These are phyloP conservation scores for Neonothopanus nambi DNA, from an alignment of 1,284 basidiomycete species.

Conservation along the genomic window DNA sequence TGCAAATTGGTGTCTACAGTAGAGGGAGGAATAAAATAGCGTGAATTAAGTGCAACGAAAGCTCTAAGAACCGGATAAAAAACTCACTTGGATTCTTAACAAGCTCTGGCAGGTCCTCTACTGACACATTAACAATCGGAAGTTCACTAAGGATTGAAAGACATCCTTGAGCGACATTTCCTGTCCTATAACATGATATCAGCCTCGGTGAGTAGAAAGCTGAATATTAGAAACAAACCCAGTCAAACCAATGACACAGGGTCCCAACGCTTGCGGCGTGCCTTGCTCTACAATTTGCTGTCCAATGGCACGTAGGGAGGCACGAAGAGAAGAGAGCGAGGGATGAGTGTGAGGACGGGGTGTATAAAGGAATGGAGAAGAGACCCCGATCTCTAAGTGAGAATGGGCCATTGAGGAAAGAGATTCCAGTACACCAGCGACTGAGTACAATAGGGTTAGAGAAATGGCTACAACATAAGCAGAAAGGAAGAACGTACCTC, in stretches of 20 bases:
- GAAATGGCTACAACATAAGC: neutral
- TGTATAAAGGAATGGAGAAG: conserved; percentile 81
- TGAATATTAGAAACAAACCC: conserved; percentile 50
- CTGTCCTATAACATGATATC: conserved; percentile 46
- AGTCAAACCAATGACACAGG: conserved; percentile 80
- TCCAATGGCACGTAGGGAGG: conserved; percentile 61
- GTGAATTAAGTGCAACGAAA: neutral
- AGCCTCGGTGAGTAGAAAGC: neutral
- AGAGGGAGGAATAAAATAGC: too few relatives aligned
- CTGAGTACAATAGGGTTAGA: conserved; percentile 37
- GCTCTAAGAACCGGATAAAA: neutral
- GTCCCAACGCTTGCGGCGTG: conserved; percentile 65
- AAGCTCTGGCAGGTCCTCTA: conserved; percentile 58
- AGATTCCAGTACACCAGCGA: conserved; percentile 83
- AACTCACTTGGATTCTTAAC: conserved; percentile 27
- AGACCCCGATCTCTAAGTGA: conserved; percentile 75
- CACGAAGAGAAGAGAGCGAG: conserved; percentile 58
- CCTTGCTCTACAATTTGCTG: conserved; percentile 55
- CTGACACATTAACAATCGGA: conserved; percentile 60
- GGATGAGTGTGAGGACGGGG: conserved; percentile 79
- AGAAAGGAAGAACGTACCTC: conserved; percentile 50
- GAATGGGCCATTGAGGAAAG: conserved; percentile 77
- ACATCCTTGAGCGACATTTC: conserved; percentile 79
- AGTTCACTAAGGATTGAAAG: conserved; percentile 72
- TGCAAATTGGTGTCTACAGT: conserved; percentile 54